These are phyloP conservation scores for Phaeosphaeria sp. DNA, from an alignment of 2,329 filamentous ascomycete species.

Conservation along the genomic window DNA sequence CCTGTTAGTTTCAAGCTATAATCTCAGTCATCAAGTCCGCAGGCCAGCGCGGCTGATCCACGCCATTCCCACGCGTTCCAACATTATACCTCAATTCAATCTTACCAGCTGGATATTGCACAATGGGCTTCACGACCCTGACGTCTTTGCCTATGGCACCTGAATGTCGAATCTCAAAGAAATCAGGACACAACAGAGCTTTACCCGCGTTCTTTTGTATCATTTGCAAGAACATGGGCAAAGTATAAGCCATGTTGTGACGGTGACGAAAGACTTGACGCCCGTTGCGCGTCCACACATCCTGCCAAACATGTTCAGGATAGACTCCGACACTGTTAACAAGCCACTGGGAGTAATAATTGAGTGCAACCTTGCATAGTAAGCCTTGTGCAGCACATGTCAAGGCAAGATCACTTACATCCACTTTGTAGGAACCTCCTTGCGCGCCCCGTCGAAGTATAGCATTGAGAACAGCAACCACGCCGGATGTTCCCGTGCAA, in stretches of 20 bases:
- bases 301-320: conserved; percentile 54
- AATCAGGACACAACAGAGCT: conserved; percentile 55
- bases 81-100: conserved; percentile 54
- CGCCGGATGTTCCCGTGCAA: conserved; percentile 54
- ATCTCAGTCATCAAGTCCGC: conserved; percentile 51
- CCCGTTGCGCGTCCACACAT: conserved; percentile 56
- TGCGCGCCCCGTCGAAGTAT: conserved; percentile 48
- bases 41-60: conserved; percentile 58
- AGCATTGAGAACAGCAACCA: conserved; percentile 51
- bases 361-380: conserved; percentile 36
- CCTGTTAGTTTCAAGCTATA: background rate
- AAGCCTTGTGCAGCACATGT: background rate
- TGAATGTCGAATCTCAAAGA: conserved; percentile 55
- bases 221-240: conserved; percentile 52
- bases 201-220: conserved; percentile 48
- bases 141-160: conserved; percentile 50
- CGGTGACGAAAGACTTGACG: conserved; percentile 59
- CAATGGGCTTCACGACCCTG: conserved; percentile 53
- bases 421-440: conserved; percentile 51
- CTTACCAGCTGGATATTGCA: conserved; percentile 41
- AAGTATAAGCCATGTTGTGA: conserved; percentile 54
- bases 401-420: conserved; percentile 40
- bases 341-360: conserved; percentile 49
- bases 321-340: conserved; percentile 42
- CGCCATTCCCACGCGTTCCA: conserved; percentile 59